These are phyloP conservation scores for Acaromyces ingoldii DNA, from an alignment of 1,284 basidiomycete genomes.

Conservation along the genomic window DNA sequence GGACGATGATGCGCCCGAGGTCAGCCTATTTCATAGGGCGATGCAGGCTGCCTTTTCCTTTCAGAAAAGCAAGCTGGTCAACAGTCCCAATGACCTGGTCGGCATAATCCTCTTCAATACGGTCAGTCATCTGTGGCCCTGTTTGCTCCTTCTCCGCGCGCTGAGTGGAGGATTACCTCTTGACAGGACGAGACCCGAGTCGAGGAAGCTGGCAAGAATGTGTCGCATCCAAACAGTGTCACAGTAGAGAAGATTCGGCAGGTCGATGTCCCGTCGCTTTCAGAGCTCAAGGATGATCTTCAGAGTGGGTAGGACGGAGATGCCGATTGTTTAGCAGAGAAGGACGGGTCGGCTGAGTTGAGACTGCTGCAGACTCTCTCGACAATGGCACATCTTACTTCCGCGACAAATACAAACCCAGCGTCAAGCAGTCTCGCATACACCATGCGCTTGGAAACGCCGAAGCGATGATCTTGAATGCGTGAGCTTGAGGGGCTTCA, in stretches of 20 bases:
- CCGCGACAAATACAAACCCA: constrained; percentile 23
- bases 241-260: constrained; percentile 3
- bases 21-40: constrained; percentile 57
- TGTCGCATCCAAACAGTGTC: constrained; percentile 5
- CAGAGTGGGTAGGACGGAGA: background rate
- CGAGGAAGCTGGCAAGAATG: constrained; percentile 5
- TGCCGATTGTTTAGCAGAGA: background rate
- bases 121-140: constrained; percentile 62
- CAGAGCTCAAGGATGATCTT: constrained; percentile 58
- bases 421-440: constrained; percentile 57
- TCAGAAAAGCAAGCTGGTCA: constrained; percentile 80
- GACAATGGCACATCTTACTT: constrained; percentile 9
- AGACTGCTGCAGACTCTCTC: background rate
- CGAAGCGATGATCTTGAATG: constrained; percentile 56
- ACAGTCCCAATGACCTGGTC: constrained; percentile 77
- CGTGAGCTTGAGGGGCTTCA: constrained; percentile 42
- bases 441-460: constrained; percentile 62
- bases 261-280: background rate
- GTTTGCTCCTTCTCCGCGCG: background rate
- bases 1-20: constrained; percentile 32
- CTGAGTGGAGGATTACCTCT: no score
- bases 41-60: constrained; percentile 77
- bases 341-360: no score
- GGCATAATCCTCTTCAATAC: constrained; percentile 90
- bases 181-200: constrained; percentile 6